Conservation (phyloP, 352 stramenopile genomes). For the Phytophthora citricola region DNA sequence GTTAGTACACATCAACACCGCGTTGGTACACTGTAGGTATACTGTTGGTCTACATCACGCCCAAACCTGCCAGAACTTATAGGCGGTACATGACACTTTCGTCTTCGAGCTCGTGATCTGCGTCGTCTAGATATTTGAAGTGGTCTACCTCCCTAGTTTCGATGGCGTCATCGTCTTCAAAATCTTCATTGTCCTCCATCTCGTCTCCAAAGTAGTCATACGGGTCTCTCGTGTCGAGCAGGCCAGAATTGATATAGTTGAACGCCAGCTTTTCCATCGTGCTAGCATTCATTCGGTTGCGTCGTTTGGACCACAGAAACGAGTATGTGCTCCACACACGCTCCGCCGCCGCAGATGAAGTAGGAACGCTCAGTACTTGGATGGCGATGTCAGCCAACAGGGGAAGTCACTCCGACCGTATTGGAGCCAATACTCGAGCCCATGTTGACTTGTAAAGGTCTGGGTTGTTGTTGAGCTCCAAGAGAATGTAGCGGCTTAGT, state of each 20-base stretch:
- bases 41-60: background rate
- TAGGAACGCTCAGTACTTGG: background rate
- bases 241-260: background rate
- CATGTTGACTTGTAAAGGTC: background rate
- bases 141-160: no score
- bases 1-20: background rate
- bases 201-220: conserved; percentile 4
- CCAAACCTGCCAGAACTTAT: background rate
- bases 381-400: background rate
- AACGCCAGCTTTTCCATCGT: conserved; percentile 2
- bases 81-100: background rate
- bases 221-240: background rate
- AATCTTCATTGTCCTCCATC: background rate
- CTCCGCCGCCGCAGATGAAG: background rate
- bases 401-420: background rate
- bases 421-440: background rate
- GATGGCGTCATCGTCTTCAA: background rate
- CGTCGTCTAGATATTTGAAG: no score
- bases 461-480: background rate
- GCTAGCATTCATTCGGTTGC: background rate
- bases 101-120: background rate
- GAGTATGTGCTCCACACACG: background rate
- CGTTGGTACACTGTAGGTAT: background rate
- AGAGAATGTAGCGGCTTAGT: background rate
- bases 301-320: conserved; percentile 1